Evolutionary conservation across 2,329 filamentous ascomycete genomes (phyloP), one percentile per base, ranked within the genome.

Genomic region (Alternaria panax): DNA sequence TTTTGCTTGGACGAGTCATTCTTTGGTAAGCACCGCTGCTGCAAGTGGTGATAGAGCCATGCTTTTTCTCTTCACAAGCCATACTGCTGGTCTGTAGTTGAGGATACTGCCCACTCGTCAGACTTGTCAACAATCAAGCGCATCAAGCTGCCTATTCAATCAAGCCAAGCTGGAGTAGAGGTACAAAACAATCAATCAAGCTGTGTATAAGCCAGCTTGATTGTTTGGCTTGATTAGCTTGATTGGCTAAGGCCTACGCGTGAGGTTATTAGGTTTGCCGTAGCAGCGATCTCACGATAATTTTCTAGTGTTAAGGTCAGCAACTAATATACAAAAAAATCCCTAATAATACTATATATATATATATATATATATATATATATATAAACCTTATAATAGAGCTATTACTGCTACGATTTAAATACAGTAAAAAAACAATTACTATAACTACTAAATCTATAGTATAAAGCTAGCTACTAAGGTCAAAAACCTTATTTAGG

Each of bases 11-110:
- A 76, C 22, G 2, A 73, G 50, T 7, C 69, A 68, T 54, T 73
- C 72, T 27, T 70, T 72, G 14, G 64, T 58, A 1, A 78, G 62
- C 9, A 74, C 64, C 5, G 69, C 65, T 20, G 70, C 74, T 9
- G 68, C 72, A 7, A 78, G 52, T 7, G 70, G 67, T 20, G 67
- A 71, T 3, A 76, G 60, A 11, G 67, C 60, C 18, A 70, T 50
- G 12, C 69, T 61, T 14, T 70, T 73, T 24, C 55, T 61, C 43
- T 70, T 71, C 1, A 74, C 55, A 2, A 67, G 58, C 74, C 73
- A 78, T 3, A 70, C 64, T 16, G 74, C 75, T 2, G 63, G 68
- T 5, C 70, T 64, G 12, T 72, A 55, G 0, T 55, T 67, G 2
- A 73, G 47, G 2, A 78, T 48, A 20, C 60, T 66, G 54, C 75